Evolutionary conservation across 164 flowering plant genomes (phyloP).

Genomic region (Buxus sempervirens): DNA sequence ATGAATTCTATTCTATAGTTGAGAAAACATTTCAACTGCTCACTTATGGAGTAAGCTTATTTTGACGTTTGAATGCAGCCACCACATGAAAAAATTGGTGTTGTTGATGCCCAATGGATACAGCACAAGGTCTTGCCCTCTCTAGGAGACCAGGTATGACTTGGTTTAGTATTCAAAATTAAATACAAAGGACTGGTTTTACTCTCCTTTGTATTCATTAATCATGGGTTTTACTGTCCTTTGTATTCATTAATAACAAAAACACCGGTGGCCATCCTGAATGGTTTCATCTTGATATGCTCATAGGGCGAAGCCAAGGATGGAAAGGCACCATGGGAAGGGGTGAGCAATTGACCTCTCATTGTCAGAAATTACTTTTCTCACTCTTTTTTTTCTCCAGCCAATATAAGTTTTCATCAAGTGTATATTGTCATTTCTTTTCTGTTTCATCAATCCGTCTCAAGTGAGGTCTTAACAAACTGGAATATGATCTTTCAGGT

Average conservation of each 20-base stretch:
- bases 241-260: not conserved
- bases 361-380: too few species aligned
- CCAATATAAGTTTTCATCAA: not conserved
- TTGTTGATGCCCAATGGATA: slow-evolving; percentile 30
- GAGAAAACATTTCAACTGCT: too few species aligned
- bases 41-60: not conserved
- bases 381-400: too few species aligned
- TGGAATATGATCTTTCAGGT: slow-evolving; percentile 5
- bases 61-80: slow-evolving; percentile 7
- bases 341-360: slow-evolving; percentile 6
- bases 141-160: slow-evolving; percentile 24
- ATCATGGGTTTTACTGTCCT: too few species aligned
- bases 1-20: too few species aligned
- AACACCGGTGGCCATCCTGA: not conserved
- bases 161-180: not conserved
- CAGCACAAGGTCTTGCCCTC: slow-evolving; percentile 20
- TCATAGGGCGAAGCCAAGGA: slow-evolving; percentile 17
- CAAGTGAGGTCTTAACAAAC: not conserved
- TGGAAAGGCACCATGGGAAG: slow-evolving; percentile 25
- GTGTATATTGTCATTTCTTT: not conserved
- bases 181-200: not conserved
- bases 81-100: slow-evolving; percentile 26
- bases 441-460: not conserved
- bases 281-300: not conserved
- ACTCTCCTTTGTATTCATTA: not conserved